Percentiles rank a stretch among this genome's conserved stretches.
Evolutionary conservation across 2,329 filamentous ascomycete species (phyloP).

Genomic region (Dactylellina sp.): DNA sequence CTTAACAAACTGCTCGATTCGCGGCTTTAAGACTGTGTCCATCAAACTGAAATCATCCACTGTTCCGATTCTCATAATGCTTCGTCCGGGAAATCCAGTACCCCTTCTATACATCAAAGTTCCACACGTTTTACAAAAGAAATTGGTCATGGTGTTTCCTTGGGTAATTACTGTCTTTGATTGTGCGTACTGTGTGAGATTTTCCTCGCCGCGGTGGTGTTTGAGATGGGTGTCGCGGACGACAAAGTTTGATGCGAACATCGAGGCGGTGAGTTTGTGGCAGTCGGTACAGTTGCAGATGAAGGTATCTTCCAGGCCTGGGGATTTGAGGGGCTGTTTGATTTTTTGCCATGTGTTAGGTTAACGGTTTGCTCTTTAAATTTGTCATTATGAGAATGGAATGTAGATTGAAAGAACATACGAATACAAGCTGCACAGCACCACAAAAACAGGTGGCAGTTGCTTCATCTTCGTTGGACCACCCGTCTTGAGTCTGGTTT

Average conservation of each 20-base stretch:
- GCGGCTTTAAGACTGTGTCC: slow-evolving; percentile 70
- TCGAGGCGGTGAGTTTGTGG: slow-evolving; percentile 73
- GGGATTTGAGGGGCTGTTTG: slow-evolving; percentile 65
- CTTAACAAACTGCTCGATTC: slow-evolving; percentile 69
- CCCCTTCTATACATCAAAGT: slow-evolving; percentile 71
- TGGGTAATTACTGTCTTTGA: slow-evolving; percentile 65
- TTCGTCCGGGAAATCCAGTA: slow-evolving; percentile 65
- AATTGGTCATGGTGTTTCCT: slow-evolving; percentile 70
- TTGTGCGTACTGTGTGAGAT: slow-evolving; percentile 67
- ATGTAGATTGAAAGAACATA: slow-evolving; percentile 63
- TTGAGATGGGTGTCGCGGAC: slow-evolving; percentile 66
- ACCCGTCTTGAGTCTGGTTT: slow-evolving; percentile 65
- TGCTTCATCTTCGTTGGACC: slow-evolving; percentile 66
- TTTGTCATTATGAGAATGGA: background rate
- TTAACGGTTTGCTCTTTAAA: background rate
- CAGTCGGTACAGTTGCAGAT: slow-evolving; percentile 74
- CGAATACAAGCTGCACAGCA: slow-evolving; percentile 69
- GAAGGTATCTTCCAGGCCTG: slow-evolving; percentile 68
- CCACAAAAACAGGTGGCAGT: slow-evolving; percentile 73
- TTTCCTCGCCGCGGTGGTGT: slow-evolving; percentile 69
- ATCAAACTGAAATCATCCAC: slow-evolving; percentile 73
- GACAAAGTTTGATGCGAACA: slow-evolving; percentile 73
- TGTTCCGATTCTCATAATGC: slow-evolving; percentile 70
- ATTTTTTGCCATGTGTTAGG: slow-evolving; percentile 1
- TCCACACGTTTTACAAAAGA: slow-evolving; percentile 72